Base-by-base conservation (phyloP, 805 yeast genomes). In the Candida takata region DNA sequence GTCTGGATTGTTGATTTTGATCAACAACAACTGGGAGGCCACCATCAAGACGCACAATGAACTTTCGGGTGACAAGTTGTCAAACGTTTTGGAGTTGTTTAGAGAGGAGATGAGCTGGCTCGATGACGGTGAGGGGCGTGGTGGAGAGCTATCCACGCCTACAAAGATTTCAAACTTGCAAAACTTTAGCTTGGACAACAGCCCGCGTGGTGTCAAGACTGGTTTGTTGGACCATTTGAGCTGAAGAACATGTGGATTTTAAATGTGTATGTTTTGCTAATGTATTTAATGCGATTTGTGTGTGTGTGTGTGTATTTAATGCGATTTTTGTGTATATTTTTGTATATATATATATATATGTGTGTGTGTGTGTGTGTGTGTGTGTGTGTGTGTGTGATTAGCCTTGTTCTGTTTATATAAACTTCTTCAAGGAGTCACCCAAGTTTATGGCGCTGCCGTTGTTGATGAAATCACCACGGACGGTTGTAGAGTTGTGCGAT, bases 11-110 rank as follows among this genome's bases (percentile, higher is more conserved):
- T 50, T 67, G 20, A 56, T 62, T 9, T 48, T 64, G 28, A 55
- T 57, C 23, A 57, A 59, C 36, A 59, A 57, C 25, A 62, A 62
- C 27, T 65, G 68, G 69, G 59, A 56, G 31, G 47, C 52, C 8
- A 70, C 64, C 47, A 49, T 76, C 33, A 55, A 57, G 27, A 57
- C 55, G 29, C 77, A 74, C 45, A 65, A 74, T 49, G 67, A 64
- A 29, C 29, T 49, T 8, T 58, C 77, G 2, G 47, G 46, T 10
- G 69, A 67, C 14, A 62, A 66, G 38, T 64, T 76, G 42, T 47
- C 46, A n/a, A 40, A 55, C 11, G 74, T 70, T 11, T 53, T 70
- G 14, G 75, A 70, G 10, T 64, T 58, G 41, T 56, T 73, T 21
- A 58, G 55, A 29, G 57, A 60, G 14, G 72, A 69, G 45, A 46